Percentiles rank a stretch among this genome's conserved stretches.
These are phyloP conservation scores for Yamadazyma triangularis DNA, from an alignment of 1,139 yeast genomes.

Conservation along the genomic window DNA sequence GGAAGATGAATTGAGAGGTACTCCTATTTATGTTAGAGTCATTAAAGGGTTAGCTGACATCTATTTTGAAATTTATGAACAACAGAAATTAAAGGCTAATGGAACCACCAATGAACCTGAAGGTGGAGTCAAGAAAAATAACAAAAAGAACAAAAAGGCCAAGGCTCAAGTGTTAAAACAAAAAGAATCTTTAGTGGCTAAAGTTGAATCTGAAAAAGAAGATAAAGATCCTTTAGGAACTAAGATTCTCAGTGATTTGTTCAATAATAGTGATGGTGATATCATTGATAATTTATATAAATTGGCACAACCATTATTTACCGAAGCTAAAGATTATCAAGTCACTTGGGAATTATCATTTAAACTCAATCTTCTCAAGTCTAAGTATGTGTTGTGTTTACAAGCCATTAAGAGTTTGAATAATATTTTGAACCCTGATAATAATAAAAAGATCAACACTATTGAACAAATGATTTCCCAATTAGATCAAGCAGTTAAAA, in stretches of 20 bases:
- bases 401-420: constrained; percentile 40
- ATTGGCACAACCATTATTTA: constrained; percentile 28
- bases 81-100: constrained; percentile 16
- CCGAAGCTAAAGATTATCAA: constrained; percentile 30
- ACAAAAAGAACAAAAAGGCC: constrained; percentile 26
- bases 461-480: constrained; percentile 24
- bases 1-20: constrained; percentile 71
- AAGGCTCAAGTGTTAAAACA: constrained; percentile 27
- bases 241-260: constrained; percentile 26
- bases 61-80: constrained; percentile 44
- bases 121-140: constrained; percentile 17
- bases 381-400: constrained; percentile 45
- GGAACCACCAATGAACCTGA: constrained; percentile 15
- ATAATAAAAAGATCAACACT: constrained; percentile 13
- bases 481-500: constrained; percentile 19
- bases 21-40: constrained; percentile 70
- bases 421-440: constrained; percentile 19
- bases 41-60: constrained; percentile 60
- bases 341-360: constrained; percentile 37
- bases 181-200: constrained; percentile 33
- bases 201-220: constrained; percentile 40
- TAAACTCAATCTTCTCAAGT: constrained; percentile 33
- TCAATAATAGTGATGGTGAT: constrained; percentile 18
- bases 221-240: constrained; percentile 50
- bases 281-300: constrained; percentile 27